Evolutionary conservation across 192 early-diverging fungal species (phyloP).

Genomic region (Coemansia sp.): DNA sequence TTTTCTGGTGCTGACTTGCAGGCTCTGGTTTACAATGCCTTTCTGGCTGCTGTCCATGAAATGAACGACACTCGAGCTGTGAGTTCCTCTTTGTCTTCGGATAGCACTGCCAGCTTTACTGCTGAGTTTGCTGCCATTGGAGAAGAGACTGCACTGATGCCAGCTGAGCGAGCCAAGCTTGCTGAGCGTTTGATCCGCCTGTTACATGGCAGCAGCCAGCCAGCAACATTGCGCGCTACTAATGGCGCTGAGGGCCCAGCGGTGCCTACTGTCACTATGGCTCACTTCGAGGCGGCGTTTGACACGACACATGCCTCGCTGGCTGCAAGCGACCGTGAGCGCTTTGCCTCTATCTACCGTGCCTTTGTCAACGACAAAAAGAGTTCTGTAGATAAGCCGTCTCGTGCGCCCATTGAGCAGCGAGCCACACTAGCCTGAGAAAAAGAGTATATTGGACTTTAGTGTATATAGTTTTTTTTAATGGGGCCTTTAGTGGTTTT

Average conservation of each 20-base stretch:
- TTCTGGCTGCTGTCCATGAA: slow-evolving; percentile 85
- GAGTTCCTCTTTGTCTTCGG: background rate
- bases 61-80: slow-evolving; percentile 40
- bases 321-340: slow-evolving; percentile 16
- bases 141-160: background rate
- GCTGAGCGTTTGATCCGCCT: slow-evolving; percentile 23
- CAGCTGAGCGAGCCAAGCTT: slow-evolving; percentile 18
- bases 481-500: slow-evolving; percentile 20
- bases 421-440: slow-evolving; percentile 43
- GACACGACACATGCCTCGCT: slow-evolving; percentile 30
- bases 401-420: slow-evolving; percentile 33
- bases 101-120: background rate
- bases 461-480: background rate
- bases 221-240: background rate
- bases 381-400: background rate
- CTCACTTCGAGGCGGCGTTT: slow-evolving; percentile 31
- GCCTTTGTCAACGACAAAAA: slow-evolving; percentile 54
- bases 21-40: slow-evolving; percentile 88
- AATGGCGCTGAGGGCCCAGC: background rate
- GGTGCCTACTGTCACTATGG: slow-evolving; percentile 22
- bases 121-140: slow-evolving; percentile 15
- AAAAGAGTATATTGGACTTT: background rate
- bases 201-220: background rate
- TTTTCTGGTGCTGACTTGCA: slow-evolving; percentile 94
- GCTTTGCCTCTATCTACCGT: slow-evolving; percentile 41